Base-by-base conservation (phyloP, 495 filamentous ascomycete species). In the Talaromyces nanjingensis region DNA sequence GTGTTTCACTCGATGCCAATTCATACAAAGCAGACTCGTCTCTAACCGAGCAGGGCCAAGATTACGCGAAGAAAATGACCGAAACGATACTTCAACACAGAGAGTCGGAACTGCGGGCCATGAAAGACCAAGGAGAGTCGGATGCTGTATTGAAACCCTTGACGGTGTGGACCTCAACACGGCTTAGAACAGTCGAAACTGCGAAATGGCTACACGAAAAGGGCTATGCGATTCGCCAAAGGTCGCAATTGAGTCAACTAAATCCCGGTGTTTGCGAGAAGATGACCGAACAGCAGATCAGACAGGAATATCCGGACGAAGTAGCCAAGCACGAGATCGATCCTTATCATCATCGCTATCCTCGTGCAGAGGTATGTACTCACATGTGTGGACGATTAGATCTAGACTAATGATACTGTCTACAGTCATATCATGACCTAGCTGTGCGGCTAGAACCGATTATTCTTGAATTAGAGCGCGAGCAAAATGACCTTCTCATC, bases 381-480 rank as follows among this genome's bases (percentile, higher is more conserved):
- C 24, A 42, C 16, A 45, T 22, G 6, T 52, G 14, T 52, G 18
- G 16, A 47, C 52, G 39, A 63, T 42, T 60, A 25, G 47, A 62
- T 65, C 59, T 69, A 67, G 54, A 70, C 66, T 68, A 58, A 47
- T 60, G 59, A 60, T n/a, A 22, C 53, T 49, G 31, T 34, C 6
- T 25, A 11, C 64, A 93, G 91, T 98, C 93, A 24, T 99, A 99
- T 73, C 94, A 99, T 74, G 94, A 99, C 71, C 85, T 99, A 45
- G 96, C 96, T 25, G 94, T 98, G 63, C 90, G 96, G 22, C 86
- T 98, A n/a, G 96, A 99, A 74, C 96, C 96, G 8, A 94, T 99
- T 65, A 99, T 99, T 73, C 84, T 99, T 9, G 96, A 99, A 74
- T 83, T 99, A 3, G 96, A 99, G 75, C 89, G 96, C 37, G 94